Evolutionary conservation across 352 stramenopile genomes (phyloP).

Genomic region (Phytophthora hybrid): DNA sequence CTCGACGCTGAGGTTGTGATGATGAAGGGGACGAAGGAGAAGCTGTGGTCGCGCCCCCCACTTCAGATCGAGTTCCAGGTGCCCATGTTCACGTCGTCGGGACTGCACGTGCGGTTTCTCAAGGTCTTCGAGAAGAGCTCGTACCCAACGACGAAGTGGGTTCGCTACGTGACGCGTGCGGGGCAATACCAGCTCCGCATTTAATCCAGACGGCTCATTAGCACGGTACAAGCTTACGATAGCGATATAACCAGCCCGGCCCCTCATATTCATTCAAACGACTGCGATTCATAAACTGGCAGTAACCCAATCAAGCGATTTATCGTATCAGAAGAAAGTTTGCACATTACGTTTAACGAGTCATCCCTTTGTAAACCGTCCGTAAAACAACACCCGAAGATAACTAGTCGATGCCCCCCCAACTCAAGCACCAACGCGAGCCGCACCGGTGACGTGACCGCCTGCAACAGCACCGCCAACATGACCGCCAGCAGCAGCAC

Average conservation of each 20-base stretch:
- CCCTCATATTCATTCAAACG: background rate
- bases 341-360: background rate
- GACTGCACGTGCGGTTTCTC: conserved; percentile 98
- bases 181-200: conserved; percentile 98
- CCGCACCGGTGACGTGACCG: background rate
- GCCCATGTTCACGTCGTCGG: conserved; percentile 98
- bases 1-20: conserved; percentile 97
- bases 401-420: background rate
- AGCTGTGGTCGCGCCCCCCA: conserved; percentile 96
- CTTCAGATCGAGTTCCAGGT: conserved; percentile 99
- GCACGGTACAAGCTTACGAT: background rate
- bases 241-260: background rate
- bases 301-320: background rate
- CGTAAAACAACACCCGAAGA: background rate
- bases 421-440: background rate
- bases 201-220: conserved; percentile 48
- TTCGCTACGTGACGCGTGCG: conserved; percentile 98
- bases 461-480: background rate
- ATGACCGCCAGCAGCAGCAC: background rate
- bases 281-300: background rate
- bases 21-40: conserved; percentile 96
- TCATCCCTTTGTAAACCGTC: background rate
- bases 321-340: background rate
- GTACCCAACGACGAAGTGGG: conserved; percentile 98
- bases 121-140: conserved; percentile 99